Evolutionary conservation across 75 land plant species (phyloP).

Genomic region (Ceratopteris richardii): DNA sequence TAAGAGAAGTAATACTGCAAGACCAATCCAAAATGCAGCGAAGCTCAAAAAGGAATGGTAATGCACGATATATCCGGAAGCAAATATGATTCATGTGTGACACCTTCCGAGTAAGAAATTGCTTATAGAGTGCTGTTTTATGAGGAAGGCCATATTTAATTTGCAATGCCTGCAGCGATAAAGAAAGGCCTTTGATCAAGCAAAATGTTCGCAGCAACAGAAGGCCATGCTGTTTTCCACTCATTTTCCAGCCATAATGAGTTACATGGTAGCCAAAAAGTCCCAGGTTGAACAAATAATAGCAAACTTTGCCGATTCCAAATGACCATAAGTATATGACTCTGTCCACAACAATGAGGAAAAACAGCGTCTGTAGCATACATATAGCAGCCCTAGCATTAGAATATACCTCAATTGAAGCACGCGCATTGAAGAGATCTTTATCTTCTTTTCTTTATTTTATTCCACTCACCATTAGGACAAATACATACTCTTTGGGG

Average conservation of each 20-base stretch:
- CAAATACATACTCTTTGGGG: constrained; percentile 86
- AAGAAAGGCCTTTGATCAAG: constrained; percentile 73
- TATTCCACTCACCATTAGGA: constrained; percentile 85
- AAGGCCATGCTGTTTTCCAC: constrained; percentile 35
- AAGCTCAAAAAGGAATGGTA: constrained; percentile 93
- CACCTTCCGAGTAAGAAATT: constrained; percentile 77
- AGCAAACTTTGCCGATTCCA: constrained; percentile 67
- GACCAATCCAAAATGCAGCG: constrained; percentile 99
- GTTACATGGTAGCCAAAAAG: constrained; percentile 73
- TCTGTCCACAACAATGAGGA: constrained; percentile 86
- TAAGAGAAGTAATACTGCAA: constrained; percentile 90
- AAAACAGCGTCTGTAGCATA: constrained; percentile 80
- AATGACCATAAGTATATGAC: constrained; percentile 90
- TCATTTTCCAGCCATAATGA: constrained; percentile 77
- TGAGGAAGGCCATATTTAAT: constrained; percentile 85
- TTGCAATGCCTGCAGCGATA: constrained; percentile 86
- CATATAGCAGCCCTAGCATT: neutral
- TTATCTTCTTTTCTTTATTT: too few relatives aligned
- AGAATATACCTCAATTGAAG: neutral
- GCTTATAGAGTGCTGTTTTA: constrained; percentile 81
- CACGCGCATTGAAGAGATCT: neutral
- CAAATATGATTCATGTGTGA: constrained; percentile 66
- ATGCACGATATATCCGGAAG: constrained; percentile 77
- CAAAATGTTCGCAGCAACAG: constrained; percentile 76
- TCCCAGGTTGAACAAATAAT: constrained; percentile 61